Evolutionary conservation across 2,329 filamentous ascomycete species (phyloP).

Genomic region (Fusarium armeniacum): DNA sequence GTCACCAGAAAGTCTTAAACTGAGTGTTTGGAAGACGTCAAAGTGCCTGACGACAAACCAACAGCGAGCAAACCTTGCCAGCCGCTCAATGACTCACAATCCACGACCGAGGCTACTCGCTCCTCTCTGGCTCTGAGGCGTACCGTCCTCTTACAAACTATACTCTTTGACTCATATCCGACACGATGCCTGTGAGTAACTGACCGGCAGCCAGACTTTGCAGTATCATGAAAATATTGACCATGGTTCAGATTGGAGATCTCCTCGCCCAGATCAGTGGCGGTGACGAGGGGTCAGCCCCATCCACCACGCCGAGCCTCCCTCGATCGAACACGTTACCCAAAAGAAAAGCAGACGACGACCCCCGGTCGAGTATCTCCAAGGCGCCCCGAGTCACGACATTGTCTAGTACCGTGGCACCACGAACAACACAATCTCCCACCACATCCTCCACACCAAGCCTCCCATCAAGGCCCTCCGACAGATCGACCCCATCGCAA

Average conservation of each 20-base stretch:
- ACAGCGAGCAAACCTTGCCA: constrained; percentile 33
- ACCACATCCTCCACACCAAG: constrained; percentile 37
- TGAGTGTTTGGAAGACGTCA: constrained; percentile 37
- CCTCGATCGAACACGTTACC: constrained; percentile 50
- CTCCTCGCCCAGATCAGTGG: constrained; percentile 70
- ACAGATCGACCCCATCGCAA: constrained; percentile 46
- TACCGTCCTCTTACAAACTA: constrained; percentile 17
- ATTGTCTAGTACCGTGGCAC: constrained; percentile 45
- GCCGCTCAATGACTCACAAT: constrained; percentile 51
- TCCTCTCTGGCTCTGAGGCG: constrained; percentile 43
- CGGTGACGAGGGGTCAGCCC: constrained; percentile 62
- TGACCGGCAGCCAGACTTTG: constrained; percentile 7
- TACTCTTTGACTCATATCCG: constrained; percentile 28
- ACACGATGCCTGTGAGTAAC: constrained; percentile 53
- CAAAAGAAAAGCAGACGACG: constrained; percentile 72
- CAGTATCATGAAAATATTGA: constrained; percentile 41
- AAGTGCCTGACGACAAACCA: constrained; percentile 43
- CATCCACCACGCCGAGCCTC: constrained; percentile 52
- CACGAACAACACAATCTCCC: constrained; percentile 40
- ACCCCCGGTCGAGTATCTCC: constrained; percentile 57
- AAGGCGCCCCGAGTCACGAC: constrained; percentile 60
- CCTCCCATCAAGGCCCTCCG: constrained; percentile 46
- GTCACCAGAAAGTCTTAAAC: constrained; percentile 33
- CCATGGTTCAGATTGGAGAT: constrained; percentile 53
- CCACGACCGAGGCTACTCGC: constrained; percentile 41